Base-by-base conservation (phyloP, 768 basidiomycete species). In the Sporobolomyces phaffii region DNA sequence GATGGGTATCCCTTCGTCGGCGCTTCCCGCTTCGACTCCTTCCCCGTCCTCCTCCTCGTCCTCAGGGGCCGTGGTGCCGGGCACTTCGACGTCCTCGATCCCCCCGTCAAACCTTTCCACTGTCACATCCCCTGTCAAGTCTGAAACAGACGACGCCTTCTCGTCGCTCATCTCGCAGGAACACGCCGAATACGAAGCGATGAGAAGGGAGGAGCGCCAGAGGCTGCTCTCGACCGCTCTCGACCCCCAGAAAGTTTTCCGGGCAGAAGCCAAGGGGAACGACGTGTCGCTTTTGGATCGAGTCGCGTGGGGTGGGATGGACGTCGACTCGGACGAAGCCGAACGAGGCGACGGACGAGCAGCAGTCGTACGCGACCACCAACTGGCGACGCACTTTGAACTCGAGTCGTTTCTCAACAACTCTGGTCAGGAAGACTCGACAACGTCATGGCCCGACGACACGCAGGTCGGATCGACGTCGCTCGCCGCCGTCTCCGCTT, bases 131-230 rank as follows among this genome's bases (percentile, higher is more conserved):
- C 56, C 56, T 9, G 56, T 45, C 56, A 58, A 58, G 20, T 20
- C 43, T 18, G 41, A 44, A 58, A 45, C 56, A 18, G 41, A 44
- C 14, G 43, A 58, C 1, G 17, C 41, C 18, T 11, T 58, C 18
- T 33, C 56, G 43, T 7, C 33, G 18, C 41, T 58, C 41, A 58
- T 58, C 43, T 58, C 56, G 43, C 56, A 58, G 20, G 56, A 58
- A 33, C 26, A 58, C 43, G 56, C 56, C 8, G 56, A 58, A 45
- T 38, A 58, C 56, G 56, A 45, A 45, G 56, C 56, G 5, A 31
- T 33, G 9, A 14, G 56, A 9, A 10, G 56, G 10, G 56, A 58
- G 33, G 56, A 58, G 33, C 56, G 56, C 7, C 43, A 58, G 18
- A 45, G 56, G 22, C 22, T 58, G 17, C 36, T 44, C 28, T 3